A percentile compares a stretch with the other conserved stretches of the same genome.
phyloP scores from a whole-genome alignment of 2,329 filamentous ascomycete genomes.

The Venturia nashicola region DNA sequence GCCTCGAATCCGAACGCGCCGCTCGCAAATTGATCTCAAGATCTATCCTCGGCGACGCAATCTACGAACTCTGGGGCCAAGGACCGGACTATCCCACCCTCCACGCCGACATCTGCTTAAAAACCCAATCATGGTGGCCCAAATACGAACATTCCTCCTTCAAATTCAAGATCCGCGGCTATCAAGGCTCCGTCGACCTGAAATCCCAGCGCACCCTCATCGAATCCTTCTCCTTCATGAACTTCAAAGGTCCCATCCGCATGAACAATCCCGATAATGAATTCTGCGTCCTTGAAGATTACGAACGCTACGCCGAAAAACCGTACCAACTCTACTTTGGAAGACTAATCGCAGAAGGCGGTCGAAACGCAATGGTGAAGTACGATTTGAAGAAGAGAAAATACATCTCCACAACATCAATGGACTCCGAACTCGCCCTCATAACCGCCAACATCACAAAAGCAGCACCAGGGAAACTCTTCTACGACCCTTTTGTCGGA shows the following conservation, averaged over 20 bases:
- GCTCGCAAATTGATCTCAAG: constrained; percentile 58
- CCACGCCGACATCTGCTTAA: constrained; percentile 49
- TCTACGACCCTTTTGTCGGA: constrained; percentile 92
- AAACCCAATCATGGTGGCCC: constrained; percentile 53
- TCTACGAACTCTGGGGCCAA: constrained; percentile 81
- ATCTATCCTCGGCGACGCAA: constrained; percentile 68
- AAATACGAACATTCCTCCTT: constrained; percentile 57
- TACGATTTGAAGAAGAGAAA: constrained; percentile 87
- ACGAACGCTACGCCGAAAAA: constrained; percentile 39
- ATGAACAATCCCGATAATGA: constrained; percentile 63
- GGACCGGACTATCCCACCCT: constrained; percentile 56
- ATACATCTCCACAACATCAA: constrained; percentile 93
- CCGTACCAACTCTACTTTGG: constrained; percentile 46
- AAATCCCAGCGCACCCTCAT: constrained; percentile 61
- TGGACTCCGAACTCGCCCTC: constrained; percentile 89
- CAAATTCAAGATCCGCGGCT: constrained; percentile 76
- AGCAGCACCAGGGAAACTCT: constrained; percentile 68
- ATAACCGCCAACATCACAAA: constrained; percentile 85
- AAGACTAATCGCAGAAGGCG: constrained; percentile 52
- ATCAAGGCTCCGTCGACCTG: constrained; percentile 56
- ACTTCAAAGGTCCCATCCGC: constrained; percentile 63
- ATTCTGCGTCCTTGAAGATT: constrained; percentile 78
- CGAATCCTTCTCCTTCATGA: constrained; percentile 67
- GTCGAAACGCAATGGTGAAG: constrained; percentile 53
- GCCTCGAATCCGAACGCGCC: constrained; percentile 48